Conservation (phyloP, 148 eudicot species). For the Vaccinium myrtillus region DNA sequence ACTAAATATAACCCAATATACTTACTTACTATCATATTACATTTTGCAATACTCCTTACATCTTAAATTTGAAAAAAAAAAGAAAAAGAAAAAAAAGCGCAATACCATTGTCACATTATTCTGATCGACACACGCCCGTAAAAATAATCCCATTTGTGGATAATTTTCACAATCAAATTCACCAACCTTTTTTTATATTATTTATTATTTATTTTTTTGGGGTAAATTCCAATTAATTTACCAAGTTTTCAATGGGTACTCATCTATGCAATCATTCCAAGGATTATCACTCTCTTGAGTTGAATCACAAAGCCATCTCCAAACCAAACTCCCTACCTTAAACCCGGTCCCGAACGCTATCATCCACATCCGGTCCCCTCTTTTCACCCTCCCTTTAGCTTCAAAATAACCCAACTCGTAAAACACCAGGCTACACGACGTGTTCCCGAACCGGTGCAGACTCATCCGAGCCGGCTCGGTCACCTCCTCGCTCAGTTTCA, state of each 20-base stretch:
- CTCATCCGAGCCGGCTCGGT: conserved; percentile 81
- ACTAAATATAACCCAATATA: no score
- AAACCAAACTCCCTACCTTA: conserved; percentile 72
- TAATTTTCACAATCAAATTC: no score
- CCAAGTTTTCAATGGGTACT: conserved; percentile 52
- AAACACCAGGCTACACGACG: conserved; percentile 71
- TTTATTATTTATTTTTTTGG: no score
- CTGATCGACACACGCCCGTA: no score
- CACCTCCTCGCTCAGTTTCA: conserved; percentile 35
- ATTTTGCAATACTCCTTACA: no score
- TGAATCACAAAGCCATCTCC: conserved; percentile 53
- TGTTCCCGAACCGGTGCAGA: conserved; percentile 75
- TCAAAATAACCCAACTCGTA: conserved; percentile 77
- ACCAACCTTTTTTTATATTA: no score
- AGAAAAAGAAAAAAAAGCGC: no score
- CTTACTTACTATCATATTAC: no score
- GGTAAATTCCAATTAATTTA: neutral
- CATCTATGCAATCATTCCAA: conserved; percentile 61
- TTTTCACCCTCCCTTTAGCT: conserved; percentile 53
- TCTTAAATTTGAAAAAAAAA: no score
- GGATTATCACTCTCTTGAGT: conserved; percentile 48
- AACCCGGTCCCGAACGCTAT: conserved; percentile 82
- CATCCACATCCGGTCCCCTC: conserved; percentile 71
- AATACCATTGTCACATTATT: no score
- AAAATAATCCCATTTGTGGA: no score